Base-by-base conservation (phyloP, 352 stramenopile genomes). In the Globisporangium paddicum region DNA sequence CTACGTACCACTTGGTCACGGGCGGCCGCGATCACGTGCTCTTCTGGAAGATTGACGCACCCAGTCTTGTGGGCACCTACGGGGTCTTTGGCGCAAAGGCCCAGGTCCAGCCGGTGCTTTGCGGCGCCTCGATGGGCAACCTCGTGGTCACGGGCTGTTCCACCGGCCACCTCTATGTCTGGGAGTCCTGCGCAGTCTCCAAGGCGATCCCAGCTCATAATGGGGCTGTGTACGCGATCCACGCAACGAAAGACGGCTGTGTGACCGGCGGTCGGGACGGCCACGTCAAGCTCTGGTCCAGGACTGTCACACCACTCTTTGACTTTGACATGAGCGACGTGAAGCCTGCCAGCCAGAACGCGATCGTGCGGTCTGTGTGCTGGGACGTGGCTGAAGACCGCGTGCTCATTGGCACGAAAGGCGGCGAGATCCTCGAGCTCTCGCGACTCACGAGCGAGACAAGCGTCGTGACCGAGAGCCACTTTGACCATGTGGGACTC, bases 351-450 rank as follows among this genome's bases (percentile, higher is more conserved):
- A 63, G 71, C 23, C 72, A 79, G 28, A 69, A 75, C 44, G 48
- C 72, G 7, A 54, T 69, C 21, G 68, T 91, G 19, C 74, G 79
- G 14, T 85, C 76, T 1, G 61, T 93, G 26, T 79, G 58, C 58
- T 93, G 83, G 83, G 83, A 93, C 51, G 35, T 72, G 10, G 73
- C 79, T 0, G 81, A 91, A 63, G 77, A 87, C 37, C 79, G 81
- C 21, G 71, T 93, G 25, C 65, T 93, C 2, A 62, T 93, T 5
- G 79, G 79, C 26, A 89, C 78, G 0, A 87, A 82, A 63, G 69
- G 79, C 9, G 83, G 79, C 9, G 78, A 90, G 62, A 26, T 91
- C 6, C 65, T 87, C 34, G 83, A 90, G 54, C 58, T 93, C 2
- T 91, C 81, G 25, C 68, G 79, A 10, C 73, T 87, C 30, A 90